phyloP scores from a whole-genome alignment of 2,329 filamentous ascomycete species.

The Pestalotiopsis sp. region DNA sequence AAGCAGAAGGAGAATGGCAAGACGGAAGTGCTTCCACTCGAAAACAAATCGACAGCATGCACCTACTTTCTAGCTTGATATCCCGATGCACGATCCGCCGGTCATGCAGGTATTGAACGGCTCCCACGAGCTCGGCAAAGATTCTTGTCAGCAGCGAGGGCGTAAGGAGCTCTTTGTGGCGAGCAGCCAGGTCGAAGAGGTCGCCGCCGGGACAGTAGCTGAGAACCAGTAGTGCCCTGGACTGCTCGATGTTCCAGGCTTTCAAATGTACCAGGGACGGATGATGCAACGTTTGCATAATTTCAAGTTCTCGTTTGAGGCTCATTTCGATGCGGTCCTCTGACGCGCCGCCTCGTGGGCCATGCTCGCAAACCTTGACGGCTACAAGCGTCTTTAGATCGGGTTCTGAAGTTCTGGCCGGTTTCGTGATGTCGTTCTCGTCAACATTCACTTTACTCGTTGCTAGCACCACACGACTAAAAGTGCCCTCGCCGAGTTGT shows the following conservation, averaged over 20 bases:
- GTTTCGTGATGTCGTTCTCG: conserved; percentile 42
- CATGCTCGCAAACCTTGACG: conserved; percentile 94
- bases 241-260: conserved; percentile 85
- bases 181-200: conserved; percentile 87
- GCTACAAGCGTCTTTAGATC: conserved; percentile 85
- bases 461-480: conserved; percentile 90
- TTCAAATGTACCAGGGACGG: conserved; percentile 90
- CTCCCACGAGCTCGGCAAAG: conserved; percentile 85
- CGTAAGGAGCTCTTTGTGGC: conserved; percentile 68
- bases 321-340: conserved; percentile 93
- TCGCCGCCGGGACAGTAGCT: conserved; percentile 94
- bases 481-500: conserved; percentile 87
- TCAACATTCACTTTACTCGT: conserved; percentile 71
- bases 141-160: conserved; percentile 77
- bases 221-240: conserved; percentile 81
- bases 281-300: conserved; percentile 85
- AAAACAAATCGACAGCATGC: conserved; percentile 4
- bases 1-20: conserved; percentile 21
- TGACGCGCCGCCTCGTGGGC: conserved; percentile 88
- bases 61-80: conserved; percentile 92
- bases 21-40: conserved; percentile 64
- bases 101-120: conserved; percentile 83
- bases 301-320: conserved; percentile 91
- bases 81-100: conserved; percentile 92
- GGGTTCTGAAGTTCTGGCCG: conserved; percentile 41